A percentile compares a stretch with the other conserved stretches of the same genome.
phyloP scores from a whole-genome alignment of 2,329 filamentous ascomycete genomes.

The Boeremia lycopersici region DNA sequence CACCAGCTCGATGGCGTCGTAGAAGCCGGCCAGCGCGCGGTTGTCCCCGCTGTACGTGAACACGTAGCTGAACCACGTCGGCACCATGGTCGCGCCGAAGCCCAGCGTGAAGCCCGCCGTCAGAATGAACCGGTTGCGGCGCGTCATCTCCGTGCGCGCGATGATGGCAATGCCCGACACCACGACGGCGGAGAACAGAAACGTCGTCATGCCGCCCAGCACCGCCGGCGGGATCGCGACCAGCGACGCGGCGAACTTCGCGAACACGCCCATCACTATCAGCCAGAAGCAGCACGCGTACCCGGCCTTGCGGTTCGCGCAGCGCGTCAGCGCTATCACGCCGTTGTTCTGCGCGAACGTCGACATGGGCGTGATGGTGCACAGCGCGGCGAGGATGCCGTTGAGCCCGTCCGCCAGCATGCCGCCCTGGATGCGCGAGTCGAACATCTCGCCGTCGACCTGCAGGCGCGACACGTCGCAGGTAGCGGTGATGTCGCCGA shows the following conservation, averaged over 20 bases:
- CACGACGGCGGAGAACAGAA: constrained; percentile 77
- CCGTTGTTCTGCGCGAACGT: constrained; percentile 86
- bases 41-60: constrained; percentile 76
- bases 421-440: constrained; percentile 79
- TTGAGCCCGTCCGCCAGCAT: constrained; percentile 79
- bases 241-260: constrained; percentile 81
- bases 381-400: constrained; percentile 74
- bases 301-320: constrained; percentile 79
- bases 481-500: constrained; percentile 80
- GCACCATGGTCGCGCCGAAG: constrained; percentile 60
- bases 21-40: constrained; percentile 71
- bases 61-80: constrained; percentile 69
- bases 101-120: constrained; percentile 76
- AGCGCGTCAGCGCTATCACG: constrained; percentile 80
- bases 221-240: constrained; percentile 70
- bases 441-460: constrained; percentile 73
- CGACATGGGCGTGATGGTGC: constrained; percentile 80
- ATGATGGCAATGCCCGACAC: constrained; percentile 81
- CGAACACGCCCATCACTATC: constrained; percentile 79
- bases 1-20: constrained; percentile 65
- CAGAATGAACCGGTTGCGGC: constrained; percentile 81
- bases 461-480: constrained; percentile 80
- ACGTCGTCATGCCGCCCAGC: constrained; percentile 67
- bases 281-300: constrained; percentile 80
- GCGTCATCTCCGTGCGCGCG: constrained; percentile 72